Evolutionary conservation across 1,139 yeast genomes (phyloP), one percentile per base, ranked within the genome.

Genomic region (Scheffersomyces quercinus): DNA sequence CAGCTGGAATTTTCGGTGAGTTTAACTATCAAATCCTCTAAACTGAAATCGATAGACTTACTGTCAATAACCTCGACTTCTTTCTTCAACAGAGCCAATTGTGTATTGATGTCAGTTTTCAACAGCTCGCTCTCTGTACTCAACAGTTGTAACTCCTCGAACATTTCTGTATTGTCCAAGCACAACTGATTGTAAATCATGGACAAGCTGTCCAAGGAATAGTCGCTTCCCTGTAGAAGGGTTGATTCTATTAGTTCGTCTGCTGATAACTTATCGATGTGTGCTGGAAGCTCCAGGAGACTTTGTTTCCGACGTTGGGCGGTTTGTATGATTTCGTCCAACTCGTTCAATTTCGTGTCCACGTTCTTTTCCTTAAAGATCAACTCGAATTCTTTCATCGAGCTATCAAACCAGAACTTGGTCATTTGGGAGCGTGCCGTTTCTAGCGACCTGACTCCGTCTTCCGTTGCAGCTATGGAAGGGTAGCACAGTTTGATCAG

Each of bases 401-500:
- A 77, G 28, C 79, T 77, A 10, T 68, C 64, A 35, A 70, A 71
- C 88, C 93, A 86, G 51, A 81, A 82, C 29, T 75, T 75, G 8
- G 75, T 64, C 14, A 88, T 77, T 56, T 86, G 93, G 5, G 68
- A 62, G 42, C 85, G 70, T 3, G 90, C 86, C 33, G 75, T 77
- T 29, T 76, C 75, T 13, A 88, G 64, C 1, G 80, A 72, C 29
- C 65, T 65, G 5, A 62, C 59, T 0, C 91, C 93, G 9, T 76
- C 77, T 14, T 65, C 67, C 3, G 78, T 65, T 11, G 64, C 52
- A 0, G 83, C 71, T 16, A 85, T 70, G 1, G 72, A 65, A 0
- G 96, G 95, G 60, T 81, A 89, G 58, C 96, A 87, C 28, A 80
- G 67, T 34, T 71, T 67, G 29, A 88, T 62, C 50, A 82, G 82